Conservation (phyloP, 2,329 filamentous ascomycete genomes). For the Alternaria brassicae region DNA sequence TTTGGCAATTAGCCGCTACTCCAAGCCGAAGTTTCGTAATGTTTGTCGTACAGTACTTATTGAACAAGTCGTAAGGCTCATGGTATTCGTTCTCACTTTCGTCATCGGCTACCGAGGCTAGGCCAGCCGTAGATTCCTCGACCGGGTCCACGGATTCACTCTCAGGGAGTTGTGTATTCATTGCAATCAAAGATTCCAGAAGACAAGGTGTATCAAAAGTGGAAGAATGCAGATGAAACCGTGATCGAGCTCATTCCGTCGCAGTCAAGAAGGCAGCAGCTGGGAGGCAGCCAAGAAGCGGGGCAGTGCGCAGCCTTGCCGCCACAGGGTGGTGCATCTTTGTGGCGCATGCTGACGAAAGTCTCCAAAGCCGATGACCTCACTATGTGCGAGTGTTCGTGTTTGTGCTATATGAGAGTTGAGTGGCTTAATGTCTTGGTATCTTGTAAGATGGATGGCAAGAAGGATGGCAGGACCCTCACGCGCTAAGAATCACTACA, state of each 20-base stretch:
- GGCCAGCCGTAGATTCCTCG: background rate
- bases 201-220: background rate
- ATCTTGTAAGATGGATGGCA: background rate
- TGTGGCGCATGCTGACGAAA: background rate
- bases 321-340: background rate
- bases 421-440: too few species aligned
- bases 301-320: background rate
- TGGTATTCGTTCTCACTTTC: background rate
- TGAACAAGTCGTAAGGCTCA: background rate
- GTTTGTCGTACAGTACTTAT: background rate
- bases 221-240: accelerated
- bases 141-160: too few species aligned
- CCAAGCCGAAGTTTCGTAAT: background rate
- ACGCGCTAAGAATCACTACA: background rate
- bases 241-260: background rate
- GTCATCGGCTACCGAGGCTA: accelerated
- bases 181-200: background rate
- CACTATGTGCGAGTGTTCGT: too few species aligned
- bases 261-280: background rate
- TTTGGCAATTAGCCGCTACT: background rate
- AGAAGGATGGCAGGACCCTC: background rate
- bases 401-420: background rate
- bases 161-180: accelerated
- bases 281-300: background rate
- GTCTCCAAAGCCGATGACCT: background rate